These are phyloP conservation scores for Tausonia pullulans DNA, from an alignment of 1,284 basidiomycete genomes.

Conservation along the genomic window DNA sequence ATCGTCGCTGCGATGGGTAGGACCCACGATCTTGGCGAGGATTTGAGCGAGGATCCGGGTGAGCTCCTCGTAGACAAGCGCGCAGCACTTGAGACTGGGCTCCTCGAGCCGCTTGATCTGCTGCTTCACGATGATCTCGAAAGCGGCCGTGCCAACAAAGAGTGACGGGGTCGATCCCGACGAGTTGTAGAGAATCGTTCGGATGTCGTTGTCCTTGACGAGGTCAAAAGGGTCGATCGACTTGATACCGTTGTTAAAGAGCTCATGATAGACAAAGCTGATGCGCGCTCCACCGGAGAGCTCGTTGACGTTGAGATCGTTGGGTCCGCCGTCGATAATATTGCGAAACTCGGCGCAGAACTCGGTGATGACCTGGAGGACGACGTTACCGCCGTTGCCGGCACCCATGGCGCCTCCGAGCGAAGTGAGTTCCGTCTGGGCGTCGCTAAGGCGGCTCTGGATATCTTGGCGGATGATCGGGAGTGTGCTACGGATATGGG, in stretches of 20 bases:
- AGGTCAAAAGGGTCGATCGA: slow-evolving; percentile 95
- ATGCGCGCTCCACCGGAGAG: slow-evolving; percentile 94
- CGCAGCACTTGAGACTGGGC: slow-evolving; percentile 81
- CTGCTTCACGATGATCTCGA: slow-evolving; percentile 96
- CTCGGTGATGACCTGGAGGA: slow-evolving; percentile 91
- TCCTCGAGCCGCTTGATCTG: slow-evolving; percentile 96
- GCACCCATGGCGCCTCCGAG: slow-evolving; percentile 83
- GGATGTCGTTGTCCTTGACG: slow-evolving; percentile 95
- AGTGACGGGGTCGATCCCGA: slow-evolving; percentile 92
- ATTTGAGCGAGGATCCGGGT: slow-evolving; percentile 89
- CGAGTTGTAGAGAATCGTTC: slow-evolving; percentile 91
- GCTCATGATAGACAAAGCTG: slow-evolving; percentile 94
- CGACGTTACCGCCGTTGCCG: slow-evolving; percentile 66
- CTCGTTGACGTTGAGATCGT: slow-evolving; percentile 87
- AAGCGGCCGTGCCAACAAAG: slow-evolving; percentile 91
- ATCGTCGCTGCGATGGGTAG: too few relatives aligned
- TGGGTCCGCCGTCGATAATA: slow-evolving; percentile 92
- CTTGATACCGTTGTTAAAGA: slow-evolving; percentile 93
- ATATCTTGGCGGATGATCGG: slow-evolving; percentile 96
- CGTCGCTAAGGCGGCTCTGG: slow-evolving; percentile 73
- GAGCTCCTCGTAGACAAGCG: slow-evolving; percentile 90
- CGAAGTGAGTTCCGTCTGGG: slow-evolving; percentile 66
- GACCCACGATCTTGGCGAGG: slow-evolving; percentile 70
- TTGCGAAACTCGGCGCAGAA: slow-evolving; percentile 94
- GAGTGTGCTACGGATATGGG: slow-evolving; percentile 70